A percentile compares a stretch with the other conserved stretches of the same genome.
These are phyloP conservation scores for Trichaptum fuscoviolaceum DNA, from an alignment of 768 basidiomycete genomes.

Conservation along the genomic window DNA sequence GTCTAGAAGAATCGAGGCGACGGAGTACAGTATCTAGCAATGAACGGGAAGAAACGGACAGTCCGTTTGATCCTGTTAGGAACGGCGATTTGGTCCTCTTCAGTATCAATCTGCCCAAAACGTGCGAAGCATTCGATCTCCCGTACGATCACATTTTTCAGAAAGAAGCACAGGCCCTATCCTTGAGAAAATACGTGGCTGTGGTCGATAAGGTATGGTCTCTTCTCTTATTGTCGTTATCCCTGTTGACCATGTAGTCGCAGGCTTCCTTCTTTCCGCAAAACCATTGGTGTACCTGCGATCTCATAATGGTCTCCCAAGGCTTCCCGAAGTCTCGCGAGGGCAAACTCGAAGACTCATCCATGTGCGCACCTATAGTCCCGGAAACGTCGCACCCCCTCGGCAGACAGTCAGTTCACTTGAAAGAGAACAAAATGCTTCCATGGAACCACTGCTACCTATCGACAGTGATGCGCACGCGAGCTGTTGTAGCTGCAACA, in stretches of 20 bases:
- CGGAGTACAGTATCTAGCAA: background rate
- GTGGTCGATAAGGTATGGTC: background rate
- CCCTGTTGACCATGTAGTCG: too few species aligned
- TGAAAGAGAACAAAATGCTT: background rate
- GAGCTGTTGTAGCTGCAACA: background rate
- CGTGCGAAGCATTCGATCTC: background rate
- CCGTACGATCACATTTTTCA: background rate
- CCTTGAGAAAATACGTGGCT: background rate
- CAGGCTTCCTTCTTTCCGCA: background rate
- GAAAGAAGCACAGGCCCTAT: background rate
- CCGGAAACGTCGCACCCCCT: background rate
- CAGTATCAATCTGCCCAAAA: background rate
- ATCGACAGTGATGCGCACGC: background rate
- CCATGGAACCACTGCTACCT: background rate
- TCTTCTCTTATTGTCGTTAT: background rate
- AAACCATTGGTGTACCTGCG: background rate
- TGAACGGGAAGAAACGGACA: background rate
- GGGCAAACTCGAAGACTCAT: background rate
- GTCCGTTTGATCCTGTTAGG: background rate
- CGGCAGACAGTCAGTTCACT: background rate
- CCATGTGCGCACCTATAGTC: background rate
- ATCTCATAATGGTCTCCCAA: background rate
- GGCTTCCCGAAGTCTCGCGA: background rate
- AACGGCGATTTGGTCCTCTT: background rate
- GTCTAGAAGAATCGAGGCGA: too few species aligned